These are phyloP conservation scores for Entomophthora muscae DNA, from an alignment of 371 early-diverging fungal species.

Conservation along the genomic window DNA sequence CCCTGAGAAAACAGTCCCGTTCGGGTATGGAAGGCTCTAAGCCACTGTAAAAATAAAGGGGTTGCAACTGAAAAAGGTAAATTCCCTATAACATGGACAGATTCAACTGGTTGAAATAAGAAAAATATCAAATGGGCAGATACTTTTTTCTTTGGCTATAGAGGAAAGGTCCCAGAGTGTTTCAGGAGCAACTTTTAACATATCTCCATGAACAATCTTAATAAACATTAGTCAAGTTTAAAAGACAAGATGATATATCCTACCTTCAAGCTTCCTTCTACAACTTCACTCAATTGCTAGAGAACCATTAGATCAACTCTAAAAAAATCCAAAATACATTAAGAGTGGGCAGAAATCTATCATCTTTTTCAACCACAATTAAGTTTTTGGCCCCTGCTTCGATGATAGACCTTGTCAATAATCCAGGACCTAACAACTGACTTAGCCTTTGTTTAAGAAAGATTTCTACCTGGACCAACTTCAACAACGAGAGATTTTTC, in stretches of 20 bases:
- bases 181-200: slow-evolving; percentile 33
- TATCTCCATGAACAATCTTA: slow-evolving; percentile 42
- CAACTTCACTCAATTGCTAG: slow-evolving; percentile 45
- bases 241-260: not conserved
- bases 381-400: slow-evolving; percentile 43
- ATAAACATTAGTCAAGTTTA: not conserved
- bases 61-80: slow-evolving; percentile 64
- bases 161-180: slow-evolving; percentile 17
- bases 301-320: not conserved
- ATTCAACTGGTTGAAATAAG: slow-evolving; percentile 6
- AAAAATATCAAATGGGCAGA: not conserved
- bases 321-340: slow-evolving; percentile 20
- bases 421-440: slow-evolving; percentile 37
- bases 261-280: slow-evolving; percentile 25
- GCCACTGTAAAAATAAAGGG: slow-evolving; percentile 53
- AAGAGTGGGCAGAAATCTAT: slow-evolving; percentile 48
- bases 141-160: not conserved
- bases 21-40: slow-evolving; percentile 28
- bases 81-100: slow-evolving; percentile 50
- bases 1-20: slow-evolving; percentile 38
- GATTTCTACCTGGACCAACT: slow-evolving; percentile 56
- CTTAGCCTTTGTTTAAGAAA: not conserved
- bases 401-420: slow-evolving; percentile 57
- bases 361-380: slow-evolving; percentile 62
- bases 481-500: slow-evolving; percentile 52